Evolutionary conservation across 306 rosid genomes (phyloP), one percentile per base, ranked within the genome.

Genomic region (Vachellia collinsii): DNA sequence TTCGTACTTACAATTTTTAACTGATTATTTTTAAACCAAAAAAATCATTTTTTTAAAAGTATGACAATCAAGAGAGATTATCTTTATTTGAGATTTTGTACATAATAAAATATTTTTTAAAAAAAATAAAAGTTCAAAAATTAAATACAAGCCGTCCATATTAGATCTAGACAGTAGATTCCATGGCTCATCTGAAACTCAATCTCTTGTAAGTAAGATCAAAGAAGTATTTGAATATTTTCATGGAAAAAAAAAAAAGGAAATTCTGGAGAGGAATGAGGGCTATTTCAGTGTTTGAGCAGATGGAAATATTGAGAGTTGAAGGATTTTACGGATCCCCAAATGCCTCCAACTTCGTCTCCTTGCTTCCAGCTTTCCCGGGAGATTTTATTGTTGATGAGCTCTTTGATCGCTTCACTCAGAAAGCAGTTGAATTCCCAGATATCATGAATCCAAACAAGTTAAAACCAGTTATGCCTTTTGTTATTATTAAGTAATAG

Each of bases 381-480:
- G 75, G 53, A 80, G 79, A 54, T 59, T 8, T 71, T 9, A 39
- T 74, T 0, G 51, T 74, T 67, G 75, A 51, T 80, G 79, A 80
- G 68, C 58, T 73, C 54, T 80, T 80, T 29, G 4, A 64, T 3
- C 79, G 75, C 48, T 74, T 50, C 59, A 29, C 69, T 11, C 38
- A 81, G 69, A 74, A 81, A 66, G 84, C 74, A 53, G 29, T 22
- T 23, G 75, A 69, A 20, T 81, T 58, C 6, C 74, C 76, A 44
- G 63, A 47, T 47, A 48, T 72, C 58, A 20, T 73, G 64, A n/a
- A 72, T 8, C 19, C 20, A 20, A 51, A 80, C 3, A 80, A 39
- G 19, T 12, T 72, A 4, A 80, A 62, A 48, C 1, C 59, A 8
- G 66, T 13, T 16, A 0, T 63, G 34, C n/a, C 64, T 9, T 80